Evolutionary conservation across 1,284 basidiomycete genomes (phyloP).

Genomic region (Rhodofomes roseus): DNA sequence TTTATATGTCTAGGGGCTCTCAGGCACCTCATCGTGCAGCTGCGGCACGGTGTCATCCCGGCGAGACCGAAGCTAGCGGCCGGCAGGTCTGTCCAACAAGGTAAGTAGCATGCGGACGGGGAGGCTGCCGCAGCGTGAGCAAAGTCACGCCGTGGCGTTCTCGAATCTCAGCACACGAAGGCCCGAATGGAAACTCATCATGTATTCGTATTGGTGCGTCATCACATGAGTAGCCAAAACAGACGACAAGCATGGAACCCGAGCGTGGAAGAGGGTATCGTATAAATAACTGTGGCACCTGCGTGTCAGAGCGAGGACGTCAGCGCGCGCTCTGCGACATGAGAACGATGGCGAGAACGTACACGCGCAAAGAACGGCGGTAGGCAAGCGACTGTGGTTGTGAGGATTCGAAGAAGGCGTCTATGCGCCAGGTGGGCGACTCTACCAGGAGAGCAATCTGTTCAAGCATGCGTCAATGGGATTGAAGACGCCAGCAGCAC

Average conservation of each 20-base stretch:
- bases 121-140: not conserved
- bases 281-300: slow-evolving; percentile 17
- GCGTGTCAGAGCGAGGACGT: not conserved
- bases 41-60: not conserved
- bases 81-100: not conserved
- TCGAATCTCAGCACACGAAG: not conserved
- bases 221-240: slow-evolving; percentile 9
- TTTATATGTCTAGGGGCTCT: not conserved
- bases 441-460: slow-evolving; percentile 6
- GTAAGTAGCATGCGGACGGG: not conserved
- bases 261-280: slow-evolving; percentile 17
- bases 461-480: not conserved
- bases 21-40: not conserved
- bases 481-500: not conserved
- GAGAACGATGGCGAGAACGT: slow-evolving; percentile 14
- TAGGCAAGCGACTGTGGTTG: not conserved
- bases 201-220: slow-evolving; percentile 21
- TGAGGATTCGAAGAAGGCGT: slow-evolving; percentile 7
- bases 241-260: slow-evolving; percentile 7
- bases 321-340: slow-evolving; percentile 9
- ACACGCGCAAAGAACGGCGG: slow-evolving; percentile 14
- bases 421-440: slow-evolving; percentile 11
- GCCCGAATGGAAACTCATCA: slow-evolving; percentile 8
- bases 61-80: not conserved
- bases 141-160: too few species aligned